These are phyloP conservation scores for Kurtzmaniella cleridarum DNA, from an alignment of 805 yeast species.

Conservation along the genomic window DNA sequence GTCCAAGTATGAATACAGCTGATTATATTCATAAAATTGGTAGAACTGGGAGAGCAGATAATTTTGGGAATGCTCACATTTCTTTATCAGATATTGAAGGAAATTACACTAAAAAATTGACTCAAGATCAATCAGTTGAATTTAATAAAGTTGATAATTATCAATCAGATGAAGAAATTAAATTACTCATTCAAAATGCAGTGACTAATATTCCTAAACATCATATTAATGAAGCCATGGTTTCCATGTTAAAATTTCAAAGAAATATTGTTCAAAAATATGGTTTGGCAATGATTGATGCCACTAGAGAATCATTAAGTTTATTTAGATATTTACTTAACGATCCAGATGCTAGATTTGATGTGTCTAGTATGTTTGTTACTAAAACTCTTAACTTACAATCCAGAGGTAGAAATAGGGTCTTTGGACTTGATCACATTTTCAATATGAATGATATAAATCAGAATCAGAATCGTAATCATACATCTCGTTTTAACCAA, in stretches of 20 bases:
- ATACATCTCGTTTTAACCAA: no score
- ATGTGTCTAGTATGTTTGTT: no score
- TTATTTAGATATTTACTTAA: conserved; percentile 15
- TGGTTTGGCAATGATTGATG: conserved; percentile 16
- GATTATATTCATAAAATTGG: conserved; percentile 91
- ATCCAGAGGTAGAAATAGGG: no score
- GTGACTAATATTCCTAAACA: conserved; percentile 9
- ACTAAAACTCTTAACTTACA: no score
- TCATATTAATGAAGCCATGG: conserved; percentile 19
- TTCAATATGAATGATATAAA: no score
- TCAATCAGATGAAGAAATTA: conserved; percentile 25
- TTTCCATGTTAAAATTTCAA: conserved; percentile 24
- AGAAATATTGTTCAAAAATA: conserved; percentile 17
- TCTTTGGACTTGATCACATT: no score
- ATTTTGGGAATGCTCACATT: conserved; percentile 63
- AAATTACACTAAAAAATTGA: conserved; percentile 48
- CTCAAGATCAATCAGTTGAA: conserved; percentile 45
- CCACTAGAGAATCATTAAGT: conserved; percentile 26
- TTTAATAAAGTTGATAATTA: conserved; percentile 41
- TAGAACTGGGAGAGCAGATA: conserved; percentile 93
- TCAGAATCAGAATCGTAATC: no score
- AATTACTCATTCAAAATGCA: conserved; percentile 10
- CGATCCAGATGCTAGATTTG: conserved; percentile 13
- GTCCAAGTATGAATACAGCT: conserved; percentile 68
- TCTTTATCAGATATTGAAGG: conserved; percentile 54